These are phyloP conservation scores for Rhododendron simsii DNA, from an alignment of 148 eudicot genomes.

Conservation along the genomic window DNA sequence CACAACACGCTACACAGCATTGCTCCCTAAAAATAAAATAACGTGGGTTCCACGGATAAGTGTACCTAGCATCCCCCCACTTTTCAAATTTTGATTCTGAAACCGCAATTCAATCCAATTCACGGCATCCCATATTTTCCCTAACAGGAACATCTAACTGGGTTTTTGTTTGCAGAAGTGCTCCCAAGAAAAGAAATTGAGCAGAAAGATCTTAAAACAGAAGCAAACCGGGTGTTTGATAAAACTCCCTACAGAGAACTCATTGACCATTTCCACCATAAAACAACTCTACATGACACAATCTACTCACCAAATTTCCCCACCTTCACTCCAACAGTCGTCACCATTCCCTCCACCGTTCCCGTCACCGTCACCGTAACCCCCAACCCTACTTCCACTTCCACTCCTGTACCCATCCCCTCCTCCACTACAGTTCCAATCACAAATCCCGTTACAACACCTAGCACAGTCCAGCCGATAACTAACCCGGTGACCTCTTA, in stretches of 20 bases:
- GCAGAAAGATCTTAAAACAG: slow-evolving; percentile 9
- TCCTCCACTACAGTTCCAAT: slow-evolving; percentile 30
- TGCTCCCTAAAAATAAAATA: not conserved
- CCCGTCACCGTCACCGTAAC: slow-evolving; percentile 34
- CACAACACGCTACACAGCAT: too few species aligned
- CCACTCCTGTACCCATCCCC: slow-evolving; percentile 30
- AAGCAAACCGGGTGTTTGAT: slow-evolving; percentile 10
- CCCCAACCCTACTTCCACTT: slow-evolving; percentile 25
- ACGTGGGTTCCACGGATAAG: not conserved
- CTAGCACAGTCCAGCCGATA: slow-evolving; percentile 23
- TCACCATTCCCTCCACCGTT: slow-evolving; percentile 51
- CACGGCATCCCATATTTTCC: not conserved
- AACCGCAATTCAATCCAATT: not conserved
- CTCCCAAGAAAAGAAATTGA: slow-evolving; percentile 6
- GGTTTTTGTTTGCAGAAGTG: slow-evolving; percentile 23
- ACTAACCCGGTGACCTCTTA: slow-evolving; percentile 38
- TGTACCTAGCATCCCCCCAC: not conserved
- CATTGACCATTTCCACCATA: slow-evolving; percentile 8
- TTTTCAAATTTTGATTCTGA: not conserved
- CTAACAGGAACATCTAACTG: slow-evolving; percentile 16
- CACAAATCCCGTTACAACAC: slow-evolving; percentile 45
- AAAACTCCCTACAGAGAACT: slow-evolving; percentile 26
- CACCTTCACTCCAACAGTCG: slow-evolving; percentile 40
- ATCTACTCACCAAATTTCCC: slow-evolving; percentile 35
- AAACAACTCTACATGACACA: slow-evolving; percentile 34